Conservation (phyloP, 1,284 basidiomycete species). For the Flammula alnicola region DNA sequence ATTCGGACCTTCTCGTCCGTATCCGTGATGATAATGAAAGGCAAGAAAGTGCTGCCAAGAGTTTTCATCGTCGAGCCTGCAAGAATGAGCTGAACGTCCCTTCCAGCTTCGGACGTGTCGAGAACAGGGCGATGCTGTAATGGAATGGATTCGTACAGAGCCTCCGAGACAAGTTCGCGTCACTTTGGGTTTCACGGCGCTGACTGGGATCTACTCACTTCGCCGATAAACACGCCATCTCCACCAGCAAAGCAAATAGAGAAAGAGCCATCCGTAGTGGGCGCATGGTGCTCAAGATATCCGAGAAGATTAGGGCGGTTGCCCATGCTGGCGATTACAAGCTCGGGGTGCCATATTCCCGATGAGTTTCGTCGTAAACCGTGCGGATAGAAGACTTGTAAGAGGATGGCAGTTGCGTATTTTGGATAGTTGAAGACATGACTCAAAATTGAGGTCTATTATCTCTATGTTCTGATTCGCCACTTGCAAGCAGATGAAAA, state of each 20-base stretch:
- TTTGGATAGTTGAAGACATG: no score
- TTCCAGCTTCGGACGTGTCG: background rate
- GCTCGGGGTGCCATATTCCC: background rate
- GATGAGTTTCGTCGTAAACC: slow-evolving; percentile 9
- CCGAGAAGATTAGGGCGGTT: slow-evolving; percentile 8
- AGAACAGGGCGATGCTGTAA: slow-evolving; percentile 2
- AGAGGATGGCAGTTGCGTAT: no score
- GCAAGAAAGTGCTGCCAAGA: slow-evolving; percentile 4
- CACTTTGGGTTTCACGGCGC: no score
- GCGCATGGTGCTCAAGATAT: slow-evolving; percentile 8
- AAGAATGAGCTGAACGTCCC: background rate
- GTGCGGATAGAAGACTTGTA: no score
- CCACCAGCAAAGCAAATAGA: slow-evolving; percentile 11
- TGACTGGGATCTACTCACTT: background rate
- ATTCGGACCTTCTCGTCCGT: no score
- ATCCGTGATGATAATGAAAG: slow-evolving; percentile 1
- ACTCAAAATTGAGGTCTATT: no score
- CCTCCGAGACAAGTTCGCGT: background rate
- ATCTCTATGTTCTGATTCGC: no score
- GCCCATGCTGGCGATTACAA: slow-evolving; percentile 3
- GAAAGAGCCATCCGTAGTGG: slow-evolving; percentile 13
- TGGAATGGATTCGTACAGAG: slow-evolving; percentile 9
- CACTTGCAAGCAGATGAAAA: no score
- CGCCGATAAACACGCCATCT: slow-evolving; percentile 12
- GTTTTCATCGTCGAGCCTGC: background rate